phyloP scores from a whole-genome alignment of 2,329 filamentous ascomycete genomes.

The Claviceps sp. region DNA sequence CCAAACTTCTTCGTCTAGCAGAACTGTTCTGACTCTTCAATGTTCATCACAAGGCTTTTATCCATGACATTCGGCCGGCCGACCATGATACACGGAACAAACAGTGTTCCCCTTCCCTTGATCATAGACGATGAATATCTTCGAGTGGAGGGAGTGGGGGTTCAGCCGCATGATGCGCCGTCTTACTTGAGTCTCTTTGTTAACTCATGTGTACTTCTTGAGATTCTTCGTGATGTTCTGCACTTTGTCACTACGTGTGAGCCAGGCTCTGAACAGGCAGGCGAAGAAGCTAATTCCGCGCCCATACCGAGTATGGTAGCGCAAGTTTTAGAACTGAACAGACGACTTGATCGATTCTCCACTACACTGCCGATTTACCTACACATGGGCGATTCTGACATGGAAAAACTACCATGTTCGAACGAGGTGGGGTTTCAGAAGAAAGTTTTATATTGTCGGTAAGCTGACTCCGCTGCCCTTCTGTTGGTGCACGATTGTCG shows the following conservation, averaged over 20 bases:
- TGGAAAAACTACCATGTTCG: background rate
- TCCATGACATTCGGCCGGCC: constrained; percentile 5
- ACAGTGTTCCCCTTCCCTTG: background rate
- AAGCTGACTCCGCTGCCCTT: background rate
- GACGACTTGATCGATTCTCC: constrained; percentile 1
- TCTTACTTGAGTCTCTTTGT: constrained; percentile 2
- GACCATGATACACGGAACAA: constrained; percentile 1
- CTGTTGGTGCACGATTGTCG: background rate
- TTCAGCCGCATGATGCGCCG: background rate
- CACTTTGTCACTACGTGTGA: constrained; percentile 1
- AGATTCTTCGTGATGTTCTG: constrained; percentile 1
- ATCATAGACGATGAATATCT: constrained; percentile 2
- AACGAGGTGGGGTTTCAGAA: constrained; percentile 2
- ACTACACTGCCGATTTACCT: background rate
- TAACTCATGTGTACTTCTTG: background rate
- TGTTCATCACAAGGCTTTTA: background rate
- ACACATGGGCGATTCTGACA: background rate
- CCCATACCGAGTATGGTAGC: background rate
- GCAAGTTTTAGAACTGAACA: constrained; percentile 1
- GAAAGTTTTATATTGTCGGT: constrained; percentile 3
- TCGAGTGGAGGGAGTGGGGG: background rate
- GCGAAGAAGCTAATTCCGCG: background rate
- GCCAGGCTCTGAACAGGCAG: background rate
- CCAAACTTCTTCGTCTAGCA: background rate
- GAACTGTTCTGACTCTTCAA: background rate